Evolutionary conservation across 78 protist genomes (phyloP).

Genomic region (Trichosphaerium sp.): DNA sequence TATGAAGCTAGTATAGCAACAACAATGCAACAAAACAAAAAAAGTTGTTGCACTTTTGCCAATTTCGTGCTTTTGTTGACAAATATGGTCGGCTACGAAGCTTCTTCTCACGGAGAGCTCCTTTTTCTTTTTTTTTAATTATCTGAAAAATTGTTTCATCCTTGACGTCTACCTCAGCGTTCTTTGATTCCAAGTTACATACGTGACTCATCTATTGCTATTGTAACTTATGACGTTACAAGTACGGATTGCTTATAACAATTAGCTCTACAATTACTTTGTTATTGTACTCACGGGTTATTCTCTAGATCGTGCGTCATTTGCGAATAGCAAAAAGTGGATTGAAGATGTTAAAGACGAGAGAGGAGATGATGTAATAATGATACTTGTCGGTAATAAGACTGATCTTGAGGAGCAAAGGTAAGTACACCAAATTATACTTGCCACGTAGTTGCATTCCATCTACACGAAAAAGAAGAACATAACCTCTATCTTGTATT

Average conservation of each 20-base stretch:
- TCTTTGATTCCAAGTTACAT: slow-evolving; percentile 81
- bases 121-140: too few species aligned
- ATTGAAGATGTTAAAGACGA: slow-evolving; percentile 67
- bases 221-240: slow-evolving; percentile 79
- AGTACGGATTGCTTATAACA: slow-evolving; percentile 2
- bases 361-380: slow-evolving; percentile 65
- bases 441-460: neutral
- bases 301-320: slow-evolving; percentile 37
- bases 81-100: too few species aligned
- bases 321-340: slow-evolving; percentile 48
- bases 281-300: too few species aligned
- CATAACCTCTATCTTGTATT: neutral
- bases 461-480: too few species aligned
- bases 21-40: slow-evolving; percentile 22
- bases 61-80: too few species aligned
- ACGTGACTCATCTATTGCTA: slow-evolving; percentile 81
- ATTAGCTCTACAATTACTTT: neutral
- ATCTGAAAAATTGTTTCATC: too few species aligned
- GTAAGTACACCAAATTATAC: neutral
- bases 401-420: slow-evolving; percentile 57
- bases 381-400: slow-evolving; percentile 80
- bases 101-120: too few species aligned
- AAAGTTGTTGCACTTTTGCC: too few species aligned
- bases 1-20: too few species aligned
- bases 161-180: too few species aligned